Conservation (phyloP, 2,329 filamentous ascomycete genomes). For the Sclerotiophoma versabilis region DNA sequence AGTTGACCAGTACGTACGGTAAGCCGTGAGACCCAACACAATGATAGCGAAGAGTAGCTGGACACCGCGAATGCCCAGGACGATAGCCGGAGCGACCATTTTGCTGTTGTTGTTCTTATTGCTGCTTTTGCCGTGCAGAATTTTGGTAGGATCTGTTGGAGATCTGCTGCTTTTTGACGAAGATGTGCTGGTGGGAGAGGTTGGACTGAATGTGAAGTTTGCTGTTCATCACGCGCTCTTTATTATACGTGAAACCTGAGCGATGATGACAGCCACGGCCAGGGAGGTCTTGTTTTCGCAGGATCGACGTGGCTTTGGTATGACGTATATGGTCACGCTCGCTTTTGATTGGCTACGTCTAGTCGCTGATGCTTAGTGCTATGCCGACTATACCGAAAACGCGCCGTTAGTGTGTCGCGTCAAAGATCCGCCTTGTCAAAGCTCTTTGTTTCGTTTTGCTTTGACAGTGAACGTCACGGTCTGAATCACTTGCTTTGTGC, state of each 20-base stretch:
- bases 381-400: slow-evolving; percentile 8
- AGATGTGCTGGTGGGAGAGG: slow-evolving; percentile 3
- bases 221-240: slow-evolving; percentile 9
- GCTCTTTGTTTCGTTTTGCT: slow-evolving; percentile 2
- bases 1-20: slow-evolving; percentile 60
- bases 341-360: too few species aligned
- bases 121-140: background rate
- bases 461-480: slow-evolving; percentile 1
- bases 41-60: slow-evolving; percentile 76
- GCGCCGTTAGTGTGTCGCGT: background rate
- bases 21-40: slow-evolving; percentile 77
- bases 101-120: slow-evolving; percentile 10
- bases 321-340: slow-evolving; percentile 21
- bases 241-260: slow-evolving; percentile 26
- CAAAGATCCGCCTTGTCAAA: slow-evolving; percentile 2
- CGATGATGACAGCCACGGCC: slow-evolving; percentile 31
- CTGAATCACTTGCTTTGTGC: slow-evolving; percentile 3
- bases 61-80: slow-evolving; percentile 70
- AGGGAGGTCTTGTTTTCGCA: slow-evolving; percentile 1
- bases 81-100: slow-evolving; percentile 47
- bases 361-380: slow-evolving; percentile 11
- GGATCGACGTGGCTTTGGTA: slow-evolving; percentile 5
- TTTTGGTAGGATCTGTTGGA: background rate
- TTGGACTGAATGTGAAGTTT: slow-evolving; percentile 4
- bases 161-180: slow-evolving; percentile 5